Evolutionary conservation across 176 grass and related monocot genomes (phyloP).

Genomic region (Carex pumila): DNA sequence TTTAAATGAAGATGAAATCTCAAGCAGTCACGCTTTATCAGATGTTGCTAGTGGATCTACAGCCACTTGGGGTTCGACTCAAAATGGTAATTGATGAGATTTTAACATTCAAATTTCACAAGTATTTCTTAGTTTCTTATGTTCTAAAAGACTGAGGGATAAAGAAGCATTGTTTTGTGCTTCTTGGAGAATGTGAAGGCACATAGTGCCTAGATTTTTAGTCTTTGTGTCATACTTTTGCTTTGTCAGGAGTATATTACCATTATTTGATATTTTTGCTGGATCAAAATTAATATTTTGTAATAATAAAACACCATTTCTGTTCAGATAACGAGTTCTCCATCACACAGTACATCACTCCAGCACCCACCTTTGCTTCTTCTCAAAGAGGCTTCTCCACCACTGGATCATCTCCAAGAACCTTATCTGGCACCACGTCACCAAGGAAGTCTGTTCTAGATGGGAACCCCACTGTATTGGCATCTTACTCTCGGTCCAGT

Average conservation of each 20-base stretch:
- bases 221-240: background rate
- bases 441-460: conserved; percentile 49
- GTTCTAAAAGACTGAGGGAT: background rate
- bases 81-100: conserved; percentile 38
- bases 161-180: conserved; percentile 1
- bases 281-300: background rate
- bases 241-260: background rate
- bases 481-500: conserved; percentile 51
- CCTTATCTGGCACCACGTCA: conserved; percentile 58
- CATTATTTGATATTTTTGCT: background rate
- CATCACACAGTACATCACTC: conserved; percentile 48
- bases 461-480: conserved; percentile 28
- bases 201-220: background rate
- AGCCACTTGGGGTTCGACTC: conserved; percentile 29
- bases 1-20: conserved; percentile 51
- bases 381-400: conserved; percentile 47
- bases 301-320: conserved; percentile 25
- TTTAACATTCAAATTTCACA: background rate
- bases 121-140: background rate
- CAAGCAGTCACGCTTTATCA: conserved; percentile 30
- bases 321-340: conserved; percentile 57
- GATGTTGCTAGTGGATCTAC: conserved; percentile 40
- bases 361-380: conserved; percentile 30
- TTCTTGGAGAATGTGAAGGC: background rate
- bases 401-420: conserved; percentile 61